Evolutionary conservation across 176 grass and related monocot genomes (phyloP).

Genomic region (Oryza glumipatula): DNA sequence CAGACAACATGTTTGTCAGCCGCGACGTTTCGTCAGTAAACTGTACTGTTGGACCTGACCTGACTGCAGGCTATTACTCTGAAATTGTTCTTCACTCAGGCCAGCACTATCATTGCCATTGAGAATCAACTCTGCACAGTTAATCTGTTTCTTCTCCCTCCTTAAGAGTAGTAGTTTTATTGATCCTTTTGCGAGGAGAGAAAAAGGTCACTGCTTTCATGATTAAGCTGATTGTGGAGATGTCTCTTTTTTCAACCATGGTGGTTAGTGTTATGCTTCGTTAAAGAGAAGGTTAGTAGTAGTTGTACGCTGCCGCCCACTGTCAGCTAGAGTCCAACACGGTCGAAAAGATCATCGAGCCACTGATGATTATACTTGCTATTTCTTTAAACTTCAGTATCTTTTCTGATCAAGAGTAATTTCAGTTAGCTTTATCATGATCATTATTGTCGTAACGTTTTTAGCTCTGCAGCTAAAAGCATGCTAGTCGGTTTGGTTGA

Average conservation of each 20-base stretch:
- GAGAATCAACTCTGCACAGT: not conserved
- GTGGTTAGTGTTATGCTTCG: not conserved
- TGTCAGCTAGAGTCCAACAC: not conserved
- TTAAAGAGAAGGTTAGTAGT: not conserved
- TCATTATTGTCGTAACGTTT: not conserved
- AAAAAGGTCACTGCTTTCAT: not conserved
- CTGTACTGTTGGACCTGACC: not conserved
- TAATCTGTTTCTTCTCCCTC: not conserved
- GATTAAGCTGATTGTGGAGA: not conserved
- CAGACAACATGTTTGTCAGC: not conserved
- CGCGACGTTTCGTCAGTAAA: not conserved
- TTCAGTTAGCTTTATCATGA: not conserved
- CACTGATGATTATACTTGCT: too few species aligned
- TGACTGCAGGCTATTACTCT: not conserved
- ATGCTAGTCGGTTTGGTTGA: too few species aligned
- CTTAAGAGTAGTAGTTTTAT: not conserved
- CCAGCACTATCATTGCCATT: not conserved
- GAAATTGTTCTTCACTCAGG: not conserved
- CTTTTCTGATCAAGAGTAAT: not conserved
- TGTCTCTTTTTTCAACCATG: not conserved
- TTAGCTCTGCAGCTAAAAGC: not conserved
- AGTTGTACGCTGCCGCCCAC: not conserved
- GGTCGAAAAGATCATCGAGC: too few species aligned
- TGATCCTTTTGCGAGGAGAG: not conserved
- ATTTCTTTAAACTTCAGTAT: too few species aligned